Conservation (phyloP, 1,284 basidiomycete genomes). For the Hemileia vastatrix region DNA sequence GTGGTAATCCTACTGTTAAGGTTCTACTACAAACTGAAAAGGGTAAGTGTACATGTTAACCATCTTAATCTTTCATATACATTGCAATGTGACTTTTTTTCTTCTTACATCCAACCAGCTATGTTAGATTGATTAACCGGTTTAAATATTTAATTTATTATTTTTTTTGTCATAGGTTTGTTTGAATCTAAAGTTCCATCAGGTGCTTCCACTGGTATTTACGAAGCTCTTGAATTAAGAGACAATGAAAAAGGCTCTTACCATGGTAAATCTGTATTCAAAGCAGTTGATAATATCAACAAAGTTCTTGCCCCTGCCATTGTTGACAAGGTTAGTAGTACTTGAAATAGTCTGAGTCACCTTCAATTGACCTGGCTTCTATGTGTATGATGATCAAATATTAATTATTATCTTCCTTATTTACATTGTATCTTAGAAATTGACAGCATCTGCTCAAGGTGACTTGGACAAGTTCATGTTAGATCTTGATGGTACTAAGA, state of each 20-base stretch:
- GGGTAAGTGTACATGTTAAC: no score
- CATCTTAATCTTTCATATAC: no score
- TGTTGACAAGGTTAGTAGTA: conserved; percentile 72
- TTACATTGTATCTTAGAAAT: no score
- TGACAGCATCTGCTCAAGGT: conserved; percentile 82
- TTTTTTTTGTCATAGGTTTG: no score
- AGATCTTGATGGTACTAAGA: conserved; percentile 91
- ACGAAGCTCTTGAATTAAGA: conserved; percentile 97
- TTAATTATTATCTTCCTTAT: no score
- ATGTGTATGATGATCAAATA: no score
- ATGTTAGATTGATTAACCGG: no score
- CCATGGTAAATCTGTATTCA: conserved; percentile 78
- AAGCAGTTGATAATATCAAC: conserved; percentile 94
- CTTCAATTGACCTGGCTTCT: no score
- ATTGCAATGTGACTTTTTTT: no score
- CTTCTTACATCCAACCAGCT: no score
- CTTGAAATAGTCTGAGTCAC: no score
- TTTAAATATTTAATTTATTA: no score
- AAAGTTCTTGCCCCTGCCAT: conserved; percentile 76
- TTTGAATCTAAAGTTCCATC: conserved; percentile 94
- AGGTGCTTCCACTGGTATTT: conserved; percentile 91
- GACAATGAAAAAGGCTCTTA: conserved; percentile 87
- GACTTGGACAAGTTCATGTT: conserved; percentile 96
- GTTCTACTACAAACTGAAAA: conserved; percentile 72
- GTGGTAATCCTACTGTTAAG: conserved; percentile 63